Percentiles rank a stretch among this genome's conserved stretches.
phyloP scores from a whole-genome alignment of 2,329 filamentous ascomycete genomes.

The Phaeosphaeria sp. region DNA sequence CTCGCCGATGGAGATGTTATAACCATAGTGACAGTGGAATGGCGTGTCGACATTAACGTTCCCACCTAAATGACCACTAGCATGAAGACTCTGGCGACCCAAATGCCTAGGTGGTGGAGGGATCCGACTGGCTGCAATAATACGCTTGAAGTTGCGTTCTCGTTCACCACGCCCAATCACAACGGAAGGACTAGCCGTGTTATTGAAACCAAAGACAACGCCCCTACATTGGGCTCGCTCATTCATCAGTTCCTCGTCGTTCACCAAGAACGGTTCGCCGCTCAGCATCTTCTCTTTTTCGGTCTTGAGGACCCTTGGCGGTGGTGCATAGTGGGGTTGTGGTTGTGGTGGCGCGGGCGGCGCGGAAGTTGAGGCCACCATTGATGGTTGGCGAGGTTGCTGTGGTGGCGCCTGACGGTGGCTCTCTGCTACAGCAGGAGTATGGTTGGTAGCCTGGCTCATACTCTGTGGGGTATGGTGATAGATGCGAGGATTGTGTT shows the following conservation, averaged over 20 bases:
- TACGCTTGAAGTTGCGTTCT: constrained; percentile 72
- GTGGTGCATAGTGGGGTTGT: constrained; percentile 28
- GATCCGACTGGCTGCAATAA: constrained; percentile 67
- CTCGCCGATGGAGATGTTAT: constrained; percentile 88
- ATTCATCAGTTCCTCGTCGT: constrained; percentile 75
- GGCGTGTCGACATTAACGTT: constrained; percentile 83
- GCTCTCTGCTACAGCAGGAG: constrained; percentile 34
- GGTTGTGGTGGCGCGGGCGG: constrained; percentile 31
- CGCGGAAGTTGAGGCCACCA: constrained; percentile 18
- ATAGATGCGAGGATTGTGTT: constrained; percentile 39
- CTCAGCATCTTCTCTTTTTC: constrained; percentile 92
- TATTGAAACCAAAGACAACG: constrained; percentile 87
- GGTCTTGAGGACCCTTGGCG: constrained; percentile 54
- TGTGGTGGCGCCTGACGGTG: constrained; percentile 33
- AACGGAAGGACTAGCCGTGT: constrained; percentile 75
- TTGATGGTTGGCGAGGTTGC: constrained; percentile 30
- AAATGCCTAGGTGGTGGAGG: constrained; percentile 20
- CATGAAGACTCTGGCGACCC: constrained; percentile 1
- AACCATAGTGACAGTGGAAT: constrained; percentile 93
- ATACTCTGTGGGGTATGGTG: constrained; percentile 38
- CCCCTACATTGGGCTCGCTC: constrained; percentile 85
- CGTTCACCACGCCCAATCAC: constrained; percentile 71
- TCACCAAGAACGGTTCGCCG: constrained; percentile 80
- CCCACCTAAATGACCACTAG: constrained; percentile 69
- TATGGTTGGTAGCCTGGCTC: constrained; percentile 31